Conservation (phyloP, 345 rosid genomes). For the thale cress (Arabidopsis thaliana) region TAIR10.1 NC_003074.8:22911501-22912000, state of each 20-base stretch:
- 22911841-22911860: conserved; percentile 43
- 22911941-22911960: background rate
- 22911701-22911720: conserved; percentile 33
- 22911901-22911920: conserved; percentile 1
- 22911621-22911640: conserved; percentile 21
- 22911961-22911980: background rate
- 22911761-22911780: conserved; percentile 41
- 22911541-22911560: conserved; percentile 5
- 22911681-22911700: conserved; percentile 36
- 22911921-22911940: conserved; percentile 34
- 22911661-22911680: conserved; percentile 9
- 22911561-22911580: conserved; percentile 1
- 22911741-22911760: conserved; percentile 39
- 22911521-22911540: conserved; percentile 31
- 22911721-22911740: conserved; percentile 34
- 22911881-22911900: conserved; percentile 22
- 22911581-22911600: background rate
- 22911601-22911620: conserved; percentile 22
- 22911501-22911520: conserved; percentile 37
- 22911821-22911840: conserved; percentile 41
- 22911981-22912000: background rate
- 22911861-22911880: conserved; percentile 34
- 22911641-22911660: conserved; percentile 26
- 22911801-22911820: background rate
- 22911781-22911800: conserved; percentile 18